Conservation (phyloP, 2,329 filamentous ascomycete species). For the Pestalotiopsis sp. region DNA sequence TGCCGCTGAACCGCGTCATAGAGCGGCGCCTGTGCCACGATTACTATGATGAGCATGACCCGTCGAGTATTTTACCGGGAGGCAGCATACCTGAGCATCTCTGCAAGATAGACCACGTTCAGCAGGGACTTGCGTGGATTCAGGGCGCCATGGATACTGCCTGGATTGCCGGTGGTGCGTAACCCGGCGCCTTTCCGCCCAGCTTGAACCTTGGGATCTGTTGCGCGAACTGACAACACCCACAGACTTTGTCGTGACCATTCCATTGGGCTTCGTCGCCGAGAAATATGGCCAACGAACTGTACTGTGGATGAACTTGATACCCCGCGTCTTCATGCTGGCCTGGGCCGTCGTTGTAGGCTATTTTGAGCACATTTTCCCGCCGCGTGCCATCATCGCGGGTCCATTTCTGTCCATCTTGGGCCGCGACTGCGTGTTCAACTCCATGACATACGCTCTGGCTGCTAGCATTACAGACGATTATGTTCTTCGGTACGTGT, state of each 20-base stretch:
- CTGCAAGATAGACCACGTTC: slow-evolving; percentile 57
- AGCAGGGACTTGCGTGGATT: slow-evolving; percentile 53
- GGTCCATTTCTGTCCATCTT: slow-evolving; percentile 47
- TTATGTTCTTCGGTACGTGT: slow-evolving; percentile 36
- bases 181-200: background rate
- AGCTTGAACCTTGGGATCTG: background rate
- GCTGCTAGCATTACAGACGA: slow-evolving; percentile 48
- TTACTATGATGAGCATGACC: slow-evolving; percentile 47
- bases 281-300: slow-evolving; percentile 43
- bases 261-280: slow-evolving; percentile 48
- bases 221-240: background rate
- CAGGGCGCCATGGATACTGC: slow-evolving; percentile 52
- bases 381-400: slow-evolving; percentile 40
- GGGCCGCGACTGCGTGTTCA: slow-evolving; percentile 54
- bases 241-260: slow-evolving; percentile 51
- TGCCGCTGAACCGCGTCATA: slow-evolving; percentile 49
- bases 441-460: slow-evolving; percentile 50
- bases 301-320: slow-evolving; percentile 47
- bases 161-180: slow-evolving; percentile 51
- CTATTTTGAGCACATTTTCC: slow-evolving; percentile 38
- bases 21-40: slow-evolving; percentile 52
- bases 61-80: slow-evolving; percentile 33
- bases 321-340: slow-evolving; percentile 43
- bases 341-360: slow-evolving; percentile 43
- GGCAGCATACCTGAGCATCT: slow-evolving; percentile 51